Conservation (phyloP, 169 alveolate genomes). For the Plasmodium berghei region DNA sequence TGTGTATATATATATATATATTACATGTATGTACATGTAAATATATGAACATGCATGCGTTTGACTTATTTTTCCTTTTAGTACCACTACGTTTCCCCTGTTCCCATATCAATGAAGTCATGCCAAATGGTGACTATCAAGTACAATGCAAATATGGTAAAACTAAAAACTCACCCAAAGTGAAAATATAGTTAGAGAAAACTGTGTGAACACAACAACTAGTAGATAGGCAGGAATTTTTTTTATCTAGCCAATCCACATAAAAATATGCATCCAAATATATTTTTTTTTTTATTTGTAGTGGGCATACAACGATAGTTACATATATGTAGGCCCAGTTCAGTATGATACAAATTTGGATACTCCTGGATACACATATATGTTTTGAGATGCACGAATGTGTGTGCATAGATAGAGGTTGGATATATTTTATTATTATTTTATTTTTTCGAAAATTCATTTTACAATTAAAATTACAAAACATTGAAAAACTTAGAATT, state of each 20-base stretch:
- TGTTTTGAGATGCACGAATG: conserved; percentile 11
- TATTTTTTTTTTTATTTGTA: not conserved
- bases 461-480: not conserved
- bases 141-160: conserved; percentile 60
- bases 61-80: not conserved
- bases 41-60: no score
- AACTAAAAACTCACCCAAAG: not conserved
- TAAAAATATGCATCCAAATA: not conserved
- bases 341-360: conserved; percentile 47
- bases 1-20: no score
- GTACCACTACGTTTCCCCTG: conserved; percentile 60
- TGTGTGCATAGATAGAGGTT: not conserved
- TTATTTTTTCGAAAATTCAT: not conserved
- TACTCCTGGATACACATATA: conserved; percentile 32
- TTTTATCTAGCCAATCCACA: not conserved
- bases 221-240: no score
- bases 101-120: conserved; percentile 53
- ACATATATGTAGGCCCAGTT: conserved; percentile 58
- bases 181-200: not conserved
- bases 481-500: not conserved
- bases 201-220: not conserved
- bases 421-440: not conserved
- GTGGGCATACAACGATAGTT: conserved; percentile 73
- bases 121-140: conserved; percentile 68
- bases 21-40: no score